Conservation (phyloP, 1,284 basidiomycete genomes). For the Fomitopsis pinicola region DNA sequence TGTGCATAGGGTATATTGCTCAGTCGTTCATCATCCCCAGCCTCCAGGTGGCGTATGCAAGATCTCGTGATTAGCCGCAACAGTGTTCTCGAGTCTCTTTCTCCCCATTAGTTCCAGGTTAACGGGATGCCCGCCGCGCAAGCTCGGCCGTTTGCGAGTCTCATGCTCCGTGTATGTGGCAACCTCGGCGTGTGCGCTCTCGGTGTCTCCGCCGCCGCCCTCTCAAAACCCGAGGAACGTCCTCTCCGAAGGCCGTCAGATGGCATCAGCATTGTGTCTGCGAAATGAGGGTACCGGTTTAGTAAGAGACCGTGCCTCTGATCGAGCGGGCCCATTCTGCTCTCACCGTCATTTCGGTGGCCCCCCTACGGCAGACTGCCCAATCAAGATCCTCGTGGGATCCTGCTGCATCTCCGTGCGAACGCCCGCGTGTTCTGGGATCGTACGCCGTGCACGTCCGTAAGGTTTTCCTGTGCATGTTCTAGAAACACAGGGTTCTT, state of each 20-base stretch:
- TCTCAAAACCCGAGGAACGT: neutral
- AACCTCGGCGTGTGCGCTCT: neutral
- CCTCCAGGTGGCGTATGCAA: too few relatives aligned
- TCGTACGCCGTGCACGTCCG: neutral
- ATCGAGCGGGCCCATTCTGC: neutral
- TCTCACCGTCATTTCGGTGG: slow-evolving; percentile 1
- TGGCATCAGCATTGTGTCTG: neutral
- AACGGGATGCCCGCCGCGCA: neutral
- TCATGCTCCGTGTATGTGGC: neutral
- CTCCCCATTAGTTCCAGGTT: neutral
- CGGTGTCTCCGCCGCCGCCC: neutral
- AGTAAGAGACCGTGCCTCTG: neutral
- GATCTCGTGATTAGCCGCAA: neutral
- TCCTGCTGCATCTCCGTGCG: slow-evolving; percentile 8
- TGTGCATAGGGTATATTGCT: too few relatives aligned
- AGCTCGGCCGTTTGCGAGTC: neutral
- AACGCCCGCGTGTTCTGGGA: neutral
- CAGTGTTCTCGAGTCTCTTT: neutral
- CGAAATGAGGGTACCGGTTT: slow-evolving; percentile 1
- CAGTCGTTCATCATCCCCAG: too few relatives aligned
- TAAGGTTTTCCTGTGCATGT: neutral
- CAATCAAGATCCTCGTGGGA: slow-evolving; percentile 1
- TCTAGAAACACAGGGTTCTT: slow-evolving; percentile 7
- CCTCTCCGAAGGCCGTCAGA: neutral
- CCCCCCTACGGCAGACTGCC: neutral